Evolutionary conservation across 768 basidiomycete genomes (phyloP).

Genomic region (Candolleomyces eurysporus): DNA sequence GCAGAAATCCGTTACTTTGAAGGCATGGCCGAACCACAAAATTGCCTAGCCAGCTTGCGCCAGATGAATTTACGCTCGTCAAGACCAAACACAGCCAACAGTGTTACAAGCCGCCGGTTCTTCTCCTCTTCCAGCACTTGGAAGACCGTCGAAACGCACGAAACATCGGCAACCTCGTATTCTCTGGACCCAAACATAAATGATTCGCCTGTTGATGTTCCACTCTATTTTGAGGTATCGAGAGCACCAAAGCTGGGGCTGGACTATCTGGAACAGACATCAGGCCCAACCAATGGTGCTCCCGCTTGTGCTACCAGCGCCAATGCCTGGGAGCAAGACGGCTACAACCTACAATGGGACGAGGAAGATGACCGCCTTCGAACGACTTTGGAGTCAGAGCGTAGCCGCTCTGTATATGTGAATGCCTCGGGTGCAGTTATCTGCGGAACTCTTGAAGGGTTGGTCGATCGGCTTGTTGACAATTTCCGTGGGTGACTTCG

Average conservation of each 20-base stretch:
- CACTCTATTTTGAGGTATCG: not conserved
- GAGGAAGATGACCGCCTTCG: slow-evolving; percentile 14
- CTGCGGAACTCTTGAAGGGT: slow-evolving; percentile 41
- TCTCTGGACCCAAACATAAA: too few relatives aligned
- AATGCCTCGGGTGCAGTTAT: slow-evolving; percentile 26
- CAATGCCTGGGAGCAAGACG: slow-evolving; percentile 10
- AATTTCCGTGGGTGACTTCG: slow-evolving; percentile 27
- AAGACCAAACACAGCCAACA: too few relatives aligned
- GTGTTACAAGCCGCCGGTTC: too few relatives aligned
- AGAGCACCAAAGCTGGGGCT: not conserved
- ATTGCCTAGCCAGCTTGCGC: too few relatives aligned
- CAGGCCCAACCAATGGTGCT: too few relatives aligned
- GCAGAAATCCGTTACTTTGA: too few relatives aligned
- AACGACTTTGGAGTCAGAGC: slow-evolving; percentile 24
- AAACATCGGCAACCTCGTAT: too few relatives aligned
- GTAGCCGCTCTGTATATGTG: slow-evolving; percentile 24
- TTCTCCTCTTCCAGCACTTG: not conserved
- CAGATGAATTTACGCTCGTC: too few relatives aligned
- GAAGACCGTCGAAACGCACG: not conserved
- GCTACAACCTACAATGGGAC: slow-evolving; percentile 16
- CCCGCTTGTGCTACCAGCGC: not conserved
- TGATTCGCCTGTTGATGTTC: too few relatives aligned
- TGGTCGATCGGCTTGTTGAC: slow-evolving; percentile 38
- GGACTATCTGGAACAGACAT: not conserved
- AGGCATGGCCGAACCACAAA: too few relatives aligned